phyloP scores from a whole-genome alignment of 2,329 filamentous ascomycete genomes.

The Teratosphaeriaceae sp. region DNA sequence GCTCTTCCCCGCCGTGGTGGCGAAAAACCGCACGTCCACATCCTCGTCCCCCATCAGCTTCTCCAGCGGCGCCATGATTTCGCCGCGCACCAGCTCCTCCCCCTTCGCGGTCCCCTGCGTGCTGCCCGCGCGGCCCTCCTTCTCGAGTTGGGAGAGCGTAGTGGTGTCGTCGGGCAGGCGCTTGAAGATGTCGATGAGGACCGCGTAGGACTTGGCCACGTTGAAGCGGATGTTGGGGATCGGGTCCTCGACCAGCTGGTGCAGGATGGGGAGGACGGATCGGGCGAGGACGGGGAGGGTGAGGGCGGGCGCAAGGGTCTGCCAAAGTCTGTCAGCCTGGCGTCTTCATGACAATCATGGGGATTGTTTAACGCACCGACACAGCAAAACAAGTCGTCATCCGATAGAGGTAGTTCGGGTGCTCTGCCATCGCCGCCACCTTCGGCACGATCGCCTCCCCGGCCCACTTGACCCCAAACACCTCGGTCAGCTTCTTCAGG shows the following conservation, averaged over 20 bases:
- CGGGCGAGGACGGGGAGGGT: slow-evolving; percentile 88
- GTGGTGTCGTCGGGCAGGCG: slow-evolving; percentile 67
- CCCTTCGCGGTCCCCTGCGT: slow-evolving; percentile 34
- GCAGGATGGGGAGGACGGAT: slow-evolving; percentile 91
- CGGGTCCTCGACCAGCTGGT: slow-evolving; percentile 86
- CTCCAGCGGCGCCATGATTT: slow-evolving; percentile 81
- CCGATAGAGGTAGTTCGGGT: slow-evolving; percentile 97
- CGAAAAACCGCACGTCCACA: slow-evolving; percentile 97
- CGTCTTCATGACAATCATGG: background rate
- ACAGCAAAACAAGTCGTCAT: slow-evolving; percentile 99
- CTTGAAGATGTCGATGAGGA: slow-evolving; percentile 85
- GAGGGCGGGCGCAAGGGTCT: slow-evolving; percentile 92
- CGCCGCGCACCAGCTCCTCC: slow-evolving; percentile 33
- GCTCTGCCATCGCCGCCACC: slow-evolving; percentile 96
- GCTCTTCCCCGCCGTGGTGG: slow-evolving; percentile 71
- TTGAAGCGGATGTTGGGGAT: slow-evolving; percentile 99
- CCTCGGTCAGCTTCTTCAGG: slow-evolving; percentile 95
- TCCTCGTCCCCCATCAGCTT: slow-evolving; percentile 97
- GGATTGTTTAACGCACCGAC: slow-evolving; percentile 59
- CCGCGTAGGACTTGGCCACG: slow-evolving; percentile 93
- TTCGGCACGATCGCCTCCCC: slow-evolving; percentile 96
- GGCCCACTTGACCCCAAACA: slow-evolving; percentile 97
- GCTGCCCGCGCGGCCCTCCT: slow-evolving; percentile 51
- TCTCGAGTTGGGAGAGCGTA: slow-evolving; percentile 78
- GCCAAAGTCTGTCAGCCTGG: slow-evolving; percentile 6